phyloP scores from a whole-genome alignment of 768 basidiomycete genomes.

The Psilocybe cyanescens region DNA sequence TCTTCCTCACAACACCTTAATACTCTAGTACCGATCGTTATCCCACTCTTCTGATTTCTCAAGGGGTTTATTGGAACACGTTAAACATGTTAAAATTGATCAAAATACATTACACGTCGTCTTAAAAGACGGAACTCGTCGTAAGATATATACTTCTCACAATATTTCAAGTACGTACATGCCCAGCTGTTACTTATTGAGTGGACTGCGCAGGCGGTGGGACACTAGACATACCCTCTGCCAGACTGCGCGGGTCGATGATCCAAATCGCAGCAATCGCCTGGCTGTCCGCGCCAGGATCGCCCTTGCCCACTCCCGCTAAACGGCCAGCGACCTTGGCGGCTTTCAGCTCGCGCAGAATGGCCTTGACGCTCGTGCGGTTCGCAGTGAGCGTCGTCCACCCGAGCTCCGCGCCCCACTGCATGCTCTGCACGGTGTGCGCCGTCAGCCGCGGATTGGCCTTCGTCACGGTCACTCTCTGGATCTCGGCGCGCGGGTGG shows the following conservation, averaged over 20 bases:
- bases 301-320: constrained; percentile 25
- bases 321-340: constrained; percentile 36
- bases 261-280: constrained; percentile 63
- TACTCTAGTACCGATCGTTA: neutral
- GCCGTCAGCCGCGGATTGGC: constrained; percentile 66
- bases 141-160: too few relatives aligned
- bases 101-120: neutral
- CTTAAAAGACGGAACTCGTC: neutral
- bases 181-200: neutral
- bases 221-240: constrained; percentile 48
- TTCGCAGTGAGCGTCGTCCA: constrained; percentile 94
- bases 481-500: constrained; percentile 39
- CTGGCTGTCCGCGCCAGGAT: constrained; percentile 14
- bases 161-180: neutral
- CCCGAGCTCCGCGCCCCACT: constrained; percentile 65
- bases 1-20: neutral
- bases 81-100: neutral
- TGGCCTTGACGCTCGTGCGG: constrained; percentile 71
- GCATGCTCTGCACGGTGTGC: constrained; percentile 78
- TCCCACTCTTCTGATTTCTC: neutral
- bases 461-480: constrained; percentile 55
- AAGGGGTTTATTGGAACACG: neutral
- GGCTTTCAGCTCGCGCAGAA: constrained; percentile 68
- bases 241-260: constrained; percentile 79
- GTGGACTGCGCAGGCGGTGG: neutral